A percentile compares a stretch with the other conserved stretches of the same genome.
Conservation (phyloP, 164 flowering plant species). For the Echeveria elegans region DNA sequence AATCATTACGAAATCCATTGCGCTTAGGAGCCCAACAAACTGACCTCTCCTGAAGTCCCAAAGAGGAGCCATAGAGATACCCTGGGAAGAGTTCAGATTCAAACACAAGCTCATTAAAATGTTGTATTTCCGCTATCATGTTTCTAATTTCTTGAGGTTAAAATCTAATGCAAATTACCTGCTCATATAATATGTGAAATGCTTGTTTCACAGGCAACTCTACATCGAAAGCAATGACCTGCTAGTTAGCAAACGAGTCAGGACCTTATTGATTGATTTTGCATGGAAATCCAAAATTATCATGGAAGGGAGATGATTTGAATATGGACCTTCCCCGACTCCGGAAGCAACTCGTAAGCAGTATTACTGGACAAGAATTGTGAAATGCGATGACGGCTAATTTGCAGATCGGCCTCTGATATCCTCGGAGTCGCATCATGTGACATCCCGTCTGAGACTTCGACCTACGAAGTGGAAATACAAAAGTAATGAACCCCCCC, state of each 20-base stretch:
- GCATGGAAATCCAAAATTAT: too few relatives aligned
- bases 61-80: slow-evolving; percentile 76
- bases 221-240: slow-evolving; percentile 82
- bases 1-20: slow-evolving; percentile 74
- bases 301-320: neutral
- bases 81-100: slow-evolving; percentile 45
- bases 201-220: slow-evolving; percentile 90
- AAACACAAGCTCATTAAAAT: slow-evolving; percentile 10
- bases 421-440: neutral
- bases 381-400: neutral
- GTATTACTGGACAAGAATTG: neutral
- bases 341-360: neutral
- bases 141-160: too few relatives aligned
- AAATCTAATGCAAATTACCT: slow-evolving; percentile 28
- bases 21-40: slow-evolving; percentile 18
- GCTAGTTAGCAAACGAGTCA: slow-evolving; percentile 1
- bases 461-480: neutral
- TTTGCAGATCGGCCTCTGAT: neutral
- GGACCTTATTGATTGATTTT: neutral
- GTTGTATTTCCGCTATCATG: neutral
- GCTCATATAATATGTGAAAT: slow-evolving; percentile 79
- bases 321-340: neutral
- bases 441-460: neutral
- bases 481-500: neutral
- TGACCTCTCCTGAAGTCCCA: slow-evolving; percentile 72